Evolutionary conservation across 345 rosid genomes (phyloP), one percentile per base, ranked within the genome.

Genomic region (Odontarrhena argentea): DNA sequence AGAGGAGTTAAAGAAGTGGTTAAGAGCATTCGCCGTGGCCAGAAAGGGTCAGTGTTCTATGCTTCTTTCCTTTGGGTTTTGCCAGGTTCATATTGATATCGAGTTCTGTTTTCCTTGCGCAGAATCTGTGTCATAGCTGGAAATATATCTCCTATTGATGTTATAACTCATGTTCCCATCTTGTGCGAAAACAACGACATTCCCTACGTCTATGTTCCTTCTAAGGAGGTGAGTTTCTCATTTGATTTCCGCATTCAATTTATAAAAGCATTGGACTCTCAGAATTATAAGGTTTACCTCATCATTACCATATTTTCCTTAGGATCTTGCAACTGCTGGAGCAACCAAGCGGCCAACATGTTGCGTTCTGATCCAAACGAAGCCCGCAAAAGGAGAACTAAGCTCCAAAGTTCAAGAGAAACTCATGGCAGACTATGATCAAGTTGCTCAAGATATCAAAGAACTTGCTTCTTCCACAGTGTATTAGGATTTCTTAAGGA

Each of bases 1-100:
- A 84, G 97, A 77, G 94, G 96, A 52, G 97, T 91, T 60, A 91
- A 91, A 77, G 97, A 91, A 80, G 96, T 91, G n/a, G 96, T 88
- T 35, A 88, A 85, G 72, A 86, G 93, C 62, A 88, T 91, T 59
- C 75, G 96, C 9, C 90, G 89, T 5, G 88, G 93, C 15, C 80
- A 85, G 24, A 86, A 86, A 81, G 96, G 97, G 96, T 88, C 37
- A 55, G 80, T 54, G 38, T 38, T 46, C 11, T 68, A 32, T 45
- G 42, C 24, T 51, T 53, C 28, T 30, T 14, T 18, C 22, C 22
- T 18, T 18, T 18, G 22, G 22, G 22, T 18, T 18, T 18, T 18
- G 22, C 22, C 22, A 18, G 22, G 22, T 18, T 18, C 22, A 18
- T 18, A 18, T 18, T 18, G 22, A 18, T 18, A 18, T 18, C 22